Percentiles rank a stretch among this genome's conserved stretches.
Conservation (phyloP, 1,284 basidiomycete species). For the Naganishia sp. region DNA sequence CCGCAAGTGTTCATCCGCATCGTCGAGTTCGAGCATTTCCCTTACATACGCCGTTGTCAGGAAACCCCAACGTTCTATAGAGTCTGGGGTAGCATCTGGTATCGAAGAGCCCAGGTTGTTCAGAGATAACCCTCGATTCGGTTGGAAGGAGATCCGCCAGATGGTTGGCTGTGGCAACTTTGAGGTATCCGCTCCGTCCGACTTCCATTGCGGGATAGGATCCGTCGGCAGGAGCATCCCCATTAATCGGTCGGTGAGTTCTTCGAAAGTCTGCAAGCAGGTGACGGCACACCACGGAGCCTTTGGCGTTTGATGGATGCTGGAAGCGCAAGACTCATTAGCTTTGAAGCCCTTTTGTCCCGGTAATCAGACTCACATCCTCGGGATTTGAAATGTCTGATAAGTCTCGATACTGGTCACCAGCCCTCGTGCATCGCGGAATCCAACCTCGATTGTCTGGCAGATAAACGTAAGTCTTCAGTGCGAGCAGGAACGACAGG, state of each 20-base stretch:
- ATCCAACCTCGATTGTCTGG: conserved; percentile 86
- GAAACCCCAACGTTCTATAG: conserved; percentile 31
- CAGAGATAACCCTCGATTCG: conserved; percentile 39
- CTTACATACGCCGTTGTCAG: conserved; percentile 18
- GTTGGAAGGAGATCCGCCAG: conserved; percentile 48
- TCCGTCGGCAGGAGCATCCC: conserved; percentile 46
- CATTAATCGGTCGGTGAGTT: conserved; percentile 40
- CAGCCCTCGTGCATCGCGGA: conserved; percentile 75
- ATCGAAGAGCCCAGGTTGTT: conserved; percentile 1
- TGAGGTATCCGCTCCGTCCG: conserved; percentile 25
- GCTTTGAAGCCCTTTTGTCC: background rate
- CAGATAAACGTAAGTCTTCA: background rate
- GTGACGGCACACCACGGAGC: conserved; percentile 44
- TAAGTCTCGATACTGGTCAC: conserved; percentile 66
- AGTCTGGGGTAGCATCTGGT: background rate
- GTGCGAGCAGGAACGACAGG: background rate
- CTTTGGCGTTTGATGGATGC: conserved; percentile 26
- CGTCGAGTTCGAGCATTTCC: conserved; percentile 6
- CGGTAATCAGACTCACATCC: conserved; percentile 53
- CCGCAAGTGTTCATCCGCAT: background rate
- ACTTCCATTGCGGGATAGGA: conserved; percentile 34
- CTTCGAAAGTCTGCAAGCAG: conserved; percentile 45
- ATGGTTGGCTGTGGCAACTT: conserved; percentile 42
- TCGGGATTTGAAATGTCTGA: conserved; percentile 69
- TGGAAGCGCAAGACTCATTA: background rate